phyloP scores from a whole-genome alignment of 2,329 filamentous ascomycete genomes.

The Phialophora tarda region DNA sequence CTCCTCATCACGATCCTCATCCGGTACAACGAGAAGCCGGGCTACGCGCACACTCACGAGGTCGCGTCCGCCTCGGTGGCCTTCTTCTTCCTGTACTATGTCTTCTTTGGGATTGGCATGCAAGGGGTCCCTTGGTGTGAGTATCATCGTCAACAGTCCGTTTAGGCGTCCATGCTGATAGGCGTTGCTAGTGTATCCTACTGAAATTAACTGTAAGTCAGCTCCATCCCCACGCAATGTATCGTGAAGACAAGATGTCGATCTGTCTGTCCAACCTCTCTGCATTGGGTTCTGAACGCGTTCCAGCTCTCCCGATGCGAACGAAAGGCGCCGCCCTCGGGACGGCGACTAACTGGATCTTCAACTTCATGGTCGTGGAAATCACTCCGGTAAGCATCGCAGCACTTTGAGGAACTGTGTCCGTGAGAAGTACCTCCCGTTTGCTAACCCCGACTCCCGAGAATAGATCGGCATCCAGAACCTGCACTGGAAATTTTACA shows the following conservation, averaged over 20 bases:
- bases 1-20: slow-evolving; percentile 59
- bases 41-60: slow-evolving; percentile 38
- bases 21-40: slow-evolving; percentile 49
- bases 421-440: background rate
- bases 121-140: slow-evolving; percentile 53
- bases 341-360: slow-evolving; percentile 60
- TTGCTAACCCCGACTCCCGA: too few relatives aligned
- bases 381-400: slow-evolving; percentile 48
- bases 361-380: slow-evolving; percentile 50
- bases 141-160: slow-evolving; percentile 27
- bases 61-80: slow-evolving; percentile 49
- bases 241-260: too few relatives aligned
- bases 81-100: slow-evolving; percentile 62
- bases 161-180: background rate
- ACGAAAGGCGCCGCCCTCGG: slow-evolving; percentile 57
- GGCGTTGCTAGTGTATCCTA: slow-evolving; percentile 48
- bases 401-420: background rate
- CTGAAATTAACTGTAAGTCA: slow-evolving; percentile 53
- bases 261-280: too few relatives aligned
- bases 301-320: slow-evolving; percentile 50
- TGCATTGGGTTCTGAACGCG: too few relatives aligned
- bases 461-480: slow-evolving; percentile 45
- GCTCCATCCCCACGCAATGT: too few relatives aligned
- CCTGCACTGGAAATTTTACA: slow-evolving; percentile 52
- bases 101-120: slow-evolving; percentile 60